phyloP scores from a whole-genome alignment of 345 rosid genomes.

The Brassica carinata region DNA sequence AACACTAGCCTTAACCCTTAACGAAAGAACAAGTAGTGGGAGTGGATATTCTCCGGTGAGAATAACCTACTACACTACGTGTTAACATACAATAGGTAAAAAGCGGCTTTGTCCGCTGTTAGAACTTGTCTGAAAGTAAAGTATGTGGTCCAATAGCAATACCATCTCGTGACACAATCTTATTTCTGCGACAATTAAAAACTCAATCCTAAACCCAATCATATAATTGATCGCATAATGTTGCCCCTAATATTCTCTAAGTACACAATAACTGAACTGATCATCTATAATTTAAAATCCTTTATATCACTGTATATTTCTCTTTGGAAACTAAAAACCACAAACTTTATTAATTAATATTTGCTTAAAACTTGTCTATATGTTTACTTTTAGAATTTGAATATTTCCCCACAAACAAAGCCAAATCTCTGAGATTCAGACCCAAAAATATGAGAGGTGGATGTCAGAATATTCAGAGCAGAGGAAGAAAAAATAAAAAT shows the following conservation, averaged over 20 bases:
- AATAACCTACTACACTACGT: background rate
- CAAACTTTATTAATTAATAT: conserved; percentile 5
- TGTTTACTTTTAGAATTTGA: background rate
- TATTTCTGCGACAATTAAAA: background rate
- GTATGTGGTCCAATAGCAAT: conserved; percentile 34
- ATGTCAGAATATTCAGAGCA: conserved; percentile 34
- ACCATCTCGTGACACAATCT: conserved; percentile 29
- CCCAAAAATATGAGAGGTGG: conserved; percentile 29
- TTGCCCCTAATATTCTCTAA: background rate
- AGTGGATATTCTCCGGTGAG: background rate
- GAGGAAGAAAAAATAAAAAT: background rate
- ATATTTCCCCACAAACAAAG: conserved; percentile 12
- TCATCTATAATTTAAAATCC: background rate
- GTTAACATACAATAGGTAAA: conserved; percentile 8
- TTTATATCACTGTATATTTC: no score
- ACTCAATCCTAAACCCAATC: background rate
- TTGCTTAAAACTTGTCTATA: background rate
- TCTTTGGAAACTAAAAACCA: no score
- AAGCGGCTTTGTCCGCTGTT: conserved; percentile 10
- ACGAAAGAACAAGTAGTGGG: background rate
- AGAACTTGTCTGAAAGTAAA: conserved; percentile 12
- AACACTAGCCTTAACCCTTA: background rate
- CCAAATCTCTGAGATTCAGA: conserved; percentile 25
- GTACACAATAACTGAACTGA: background rate
- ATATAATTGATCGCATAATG: background rate